Evolutionary conservation across 2,329 filamentous ascomycete species (phyloP).

Genomic region (Elsinoe batatas): DNA sequence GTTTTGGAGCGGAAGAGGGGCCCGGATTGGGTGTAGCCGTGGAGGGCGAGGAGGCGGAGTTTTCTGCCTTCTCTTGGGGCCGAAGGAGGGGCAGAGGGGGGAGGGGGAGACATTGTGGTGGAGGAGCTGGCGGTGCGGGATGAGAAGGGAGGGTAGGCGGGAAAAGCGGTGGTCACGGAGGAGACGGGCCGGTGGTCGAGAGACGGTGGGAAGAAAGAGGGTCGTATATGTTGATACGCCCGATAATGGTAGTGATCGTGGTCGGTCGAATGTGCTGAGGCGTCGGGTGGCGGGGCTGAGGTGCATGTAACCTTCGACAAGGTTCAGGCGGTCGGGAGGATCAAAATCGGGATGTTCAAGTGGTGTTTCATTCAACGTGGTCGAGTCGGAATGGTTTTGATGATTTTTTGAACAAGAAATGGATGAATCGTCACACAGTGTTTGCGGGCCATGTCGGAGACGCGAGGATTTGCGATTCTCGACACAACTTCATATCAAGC

Average conservation of each 20-base stretch:
- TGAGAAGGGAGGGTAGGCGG: background rate
- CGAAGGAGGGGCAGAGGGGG: background rate
- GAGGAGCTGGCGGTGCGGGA: background rate
- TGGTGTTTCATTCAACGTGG: too few species aligned
- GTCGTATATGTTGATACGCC: background rate
- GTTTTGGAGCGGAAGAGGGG: conserved; percentile 79
- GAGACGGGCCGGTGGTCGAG: background rate
- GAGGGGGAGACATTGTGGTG: background rate
- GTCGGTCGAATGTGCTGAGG: background rate
- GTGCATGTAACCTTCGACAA: background rate
- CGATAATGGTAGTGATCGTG: background rate
- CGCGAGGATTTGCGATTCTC: too few species aligned
- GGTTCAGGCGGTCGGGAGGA: too few species aligned
- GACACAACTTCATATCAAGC: too few species aligned
- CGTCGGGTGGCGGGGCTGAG: background rate
- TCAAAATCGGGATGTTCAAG: too few species aligned
- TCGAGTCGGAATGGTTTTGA: too few species aligned
- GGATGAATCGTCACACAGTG: background rate
- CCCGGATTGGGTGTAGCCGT: conserved; percentile 84
- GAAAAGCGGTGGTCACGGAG: background rate
- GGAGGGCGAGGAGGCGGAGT: conserved; percentile 42
- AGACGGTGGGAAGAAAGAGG: background rate
- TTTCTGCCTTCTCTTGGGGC: conserved; percentile 15
- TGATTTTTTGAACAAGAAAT: too few species aligned
- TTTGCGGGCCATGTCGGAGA: background rate